Base-by-base conservation (phyloP, 805 yeast species). In the Blastobotrys peoriensis region DNA sequence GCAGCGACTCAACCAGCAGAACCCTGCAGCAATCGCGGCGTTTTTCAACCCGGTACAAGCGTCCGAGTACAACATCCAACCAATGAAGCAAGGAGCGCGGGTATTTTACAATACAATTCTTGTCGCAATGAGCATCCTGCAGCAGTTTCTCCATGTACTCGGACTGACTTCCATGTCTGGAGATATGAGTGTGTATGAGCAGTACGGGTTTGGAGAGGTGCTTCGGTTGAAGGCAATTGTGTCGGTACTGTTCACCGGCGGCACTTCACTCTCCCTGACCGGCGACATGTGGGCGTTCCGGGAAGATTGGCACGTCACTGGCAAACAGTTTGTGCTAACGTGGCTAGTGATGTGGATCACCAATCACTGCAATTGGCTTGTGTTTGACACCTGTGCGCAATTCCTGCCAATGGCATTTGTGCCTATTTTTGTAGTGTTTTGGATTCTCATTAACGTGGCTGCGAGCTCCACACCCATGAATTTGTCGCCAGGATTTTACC, bases 231-330 rank as follows among this genome's bases (percentile, higher is more conserved):
- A 35, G 22, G 38, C 8, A 5, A 18, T 15, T 4, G 38, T 16
- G 19, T 35, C 38, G 4, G 17, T 43, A 10, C 13, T 40, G 9
- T 43, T 44, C 19, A 3, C 42, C 8, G 27, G 38, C 4, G 18
- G 38, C 8, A 39, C 41, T n/a, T 45, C 37, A 5, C 41, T 46
- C 9, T 23, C 36, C 23, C 19, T 36, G n/a, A 10, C 39, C 16
- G 47, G 47, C 5, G 34, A 44, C 43, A 39, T 39, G 15, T 47
- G 50, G 50, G 50, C 42, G 13, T 47, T 47, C 39, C 18, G 47
- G 13, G 46, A 44, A 36, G 15, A 23, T 13, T 47, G 50, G 50
- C 18, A 9, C 4, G 41, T 47, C 30, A 43, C 36, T 22, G 50
- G 44, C 13, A 36, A 36, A 10, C 50, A 47, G 43, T 47, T 43